These are phyloP conservation scores for Theileria annulata DNA, from an alignment of 169 alveolate species.

Conservation along the genomic window DNA sequence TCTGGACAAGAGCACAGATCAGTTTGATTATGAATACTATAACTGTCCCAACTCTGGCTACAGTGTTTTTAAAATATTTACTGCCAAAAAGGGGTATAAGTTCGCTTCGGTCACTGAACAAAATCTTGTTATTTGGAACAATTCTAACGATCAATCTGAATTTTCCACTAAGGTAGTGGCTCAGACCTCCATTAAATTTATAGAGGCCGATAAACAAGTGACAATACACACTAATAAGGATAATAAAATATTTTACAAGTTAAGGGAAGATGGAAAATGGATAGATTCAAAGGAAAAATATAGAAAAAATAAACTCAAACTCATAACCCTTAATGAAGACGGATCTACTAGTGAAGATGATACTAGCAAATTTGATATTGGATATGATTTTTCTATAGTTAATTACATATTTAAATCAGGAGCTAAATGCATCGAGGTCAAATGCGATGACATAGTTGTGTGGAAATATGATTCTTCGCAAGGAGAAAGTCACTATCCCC, in stretches of 20 bases:
- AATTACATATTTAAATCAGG: not conserved
- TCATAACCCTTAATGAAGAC: not conserved
- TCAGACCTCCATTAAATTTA: not conserved
- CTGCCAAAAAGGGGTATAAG: not conserved
- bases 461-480: not conserved
- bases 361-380: not conserved
- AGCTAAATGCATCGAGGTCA: not conserved
- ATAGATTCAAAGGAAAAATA: not conserved
- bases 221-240: not conserved
- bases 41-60: not conserved
- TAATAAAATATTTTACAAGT: not conserved
- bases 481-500: not conserved
- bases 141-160: not conserved
- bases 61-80: not conserved
- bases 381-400: not conserved
- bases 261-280: not conserved
- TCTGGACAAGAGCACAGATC: not conserved
- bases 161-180: not conserved
- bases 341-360: not conserved
- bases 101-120: not conserved
- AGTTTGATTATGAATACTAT: not conserved
- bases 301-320: not conserved
- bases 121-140: not conserved
- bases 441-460: not conserved
- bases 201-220: not conserved